phyloP scores from a whole-genome alignment of 768 basidiomycete species.

The Naganishia friedmannii region DNA sequence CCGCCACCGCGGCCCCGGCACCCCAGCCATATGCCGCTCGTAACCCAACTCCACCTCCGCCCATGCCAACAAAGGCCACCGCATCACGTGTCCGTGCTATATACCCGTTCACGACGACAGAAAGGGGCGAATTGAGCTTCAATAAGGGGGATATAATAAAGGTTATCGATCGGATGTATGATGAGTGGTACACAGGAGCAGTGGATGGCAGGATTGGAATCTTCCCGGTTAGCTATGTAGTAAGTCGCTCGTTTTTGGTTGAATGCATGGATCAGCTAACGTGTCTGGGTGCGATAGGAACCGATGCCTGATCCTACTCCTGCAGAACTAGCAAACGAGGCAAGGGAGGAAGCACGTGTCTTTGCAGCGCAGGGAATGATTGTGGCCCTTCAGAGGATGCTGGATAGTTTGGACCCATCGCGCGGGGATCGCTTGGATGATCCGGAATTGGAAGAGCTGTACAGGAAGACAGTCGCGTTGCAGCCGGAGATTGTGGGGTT shows the following conservation, averaged over 20 bases:
- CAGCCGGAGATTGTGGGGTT: slow-evolving; percentile 93
- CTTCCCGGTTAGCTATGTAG: slow-evolving; percentile 95
- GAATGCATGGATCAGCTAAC: no score
- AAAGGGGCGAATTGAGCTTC: slow-evolving; percentile 85
- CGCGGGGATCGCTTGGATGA: slow-evolving; percentile 79
- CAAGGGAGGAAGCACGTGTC: slow-evolving; percentile 79
- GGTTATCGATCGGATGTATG: slow-evolving; percentile 87
- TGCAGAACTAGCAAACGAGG: slow-evolving; percentile 72
- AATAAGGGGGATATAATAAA: slow-evolving; percentile 90
- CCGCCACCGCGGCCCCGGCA: slow-evolving; percentile 18
- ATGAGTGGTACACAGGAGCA: slow-evolving; percentile 97
- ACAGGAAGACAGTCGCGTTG: slow-evolving; percentile 80
- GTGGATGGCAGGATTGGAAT: slow-evolving; percentile 85
- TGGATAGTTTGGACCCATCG: slow-evolving; percentile 68
- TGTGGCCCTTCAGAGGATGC: slow-evolving; percentile 56
- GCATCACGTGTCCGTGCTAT: slow-evolving; percentile 83
- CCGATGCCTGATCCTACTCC: slow-evolving; percentile 74
- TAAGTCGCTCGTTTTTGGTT: slow-evolving; percentile 52
- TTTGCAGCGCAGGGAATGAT: slow-evolving; percentile 59
- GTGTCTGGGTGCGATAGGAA: slow-evolving; percentile 31
- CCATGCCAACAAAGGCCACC: slow-evolving; percentile 52
- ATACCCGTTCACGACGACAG: slow-evolving; percentile 81
- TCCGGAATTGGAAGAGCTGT: slow-evolving; percentile 65
- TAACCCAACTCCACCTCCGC: slow-evolving; percentile 39
- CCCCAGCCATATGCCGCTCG: slow-evolving; percentile 43